Evolutionary conservation across 106 monocot species (phyloP), one percentile per base, ranked within the genome.

Genomic region (Narthecium ossifragum): DNA sequence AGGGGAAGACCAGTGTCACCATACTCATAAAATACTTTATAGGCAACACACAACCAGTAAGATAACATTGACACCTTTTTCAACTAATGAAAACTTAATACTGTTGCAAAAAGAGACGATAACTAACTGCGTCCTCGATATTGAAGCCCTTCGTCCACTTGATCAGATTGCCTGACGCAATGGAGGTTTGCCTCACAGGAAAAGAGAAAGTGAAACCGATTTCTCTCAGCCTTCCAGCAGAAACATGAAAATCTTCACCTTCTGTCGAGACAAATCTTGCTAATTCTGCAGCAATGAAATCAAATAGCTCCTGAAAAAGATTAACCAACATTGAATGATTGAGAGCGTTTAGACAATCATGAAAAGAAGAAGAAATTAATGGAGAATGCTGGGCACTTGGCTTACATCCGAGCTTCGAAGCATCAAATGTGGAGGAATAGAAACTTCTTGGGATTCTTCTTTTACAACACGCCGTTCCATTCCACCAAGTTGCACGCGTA

Each of bases 201-300:
- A 98, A 98, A 51, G 96, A 98, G 60, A 98, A 98, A 5, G 96
- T 98, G 65, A 98, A 98, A n/a, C 96, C 96, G 26, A 98, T 73
- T 61, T 90, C 96, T 61, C 86, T 81, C 73, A 84, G 78, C 65
- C 77, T 86, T 0, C 87, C 87, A 11, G 48, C 73, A 51, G 79
- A 63, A 55, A 81, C 69, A 15, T 82, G 79, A 73, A 75, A 73
- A 43, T 67, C 74, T 51, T 79, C 77, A 49, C 74, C 77, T 71
- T 99, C 98, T 14, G 81, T 37, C 53, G 64, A 71, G 43, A 99
- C 73, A 70, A 99, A 99, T 26, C 77, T 81, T 43, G 78, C 84
- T 43, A 99, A 45, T 26, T 70, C 87, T 23, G 58, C 36, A 52
- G 91, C 98, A 59, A 99, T 88, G 65, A 76, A 99, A 75, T 91